Percentiles rank a stretch among this genome's conserved stretches.
phyloP scores from a whole-genome alignment of 1,139 yeast genomes.

The Casaregolazyma suthepensis region DNA sequence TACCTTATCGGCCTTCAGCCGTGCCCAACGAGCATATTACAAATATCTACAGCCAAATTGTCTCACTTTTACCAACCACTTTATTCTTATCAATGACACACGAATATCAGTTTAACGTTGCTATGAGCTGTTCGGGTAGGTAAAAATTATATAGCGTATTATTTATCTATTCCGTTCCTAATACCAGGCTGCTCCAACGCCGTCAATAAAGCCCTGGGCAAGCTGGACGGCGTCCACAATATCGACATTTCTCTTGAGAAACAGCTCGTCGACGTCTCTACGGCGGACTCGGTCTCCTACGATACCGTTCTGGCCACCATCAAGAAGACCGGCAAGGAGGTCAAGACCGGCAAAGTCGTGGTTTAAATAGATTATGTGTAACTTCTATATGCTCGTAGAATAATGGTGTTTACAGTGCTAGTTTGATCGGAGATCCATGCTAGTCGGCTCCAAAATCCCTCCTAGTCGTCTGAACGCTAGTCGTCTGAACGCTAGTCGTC shows the following conservation, averaged over 20 bases:
- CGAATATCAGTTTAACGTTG: slow-evolving; percentile 69
- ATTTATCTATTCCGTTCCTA: not conserved
- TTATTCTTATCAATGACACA: slow-evolving; percentile 42
- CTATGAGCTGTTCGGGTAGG: slow-evolving; percentile 69
- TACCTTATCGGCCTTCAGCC: not conserved
- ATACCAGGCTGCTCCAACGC: slow-evolving; percentile 74
- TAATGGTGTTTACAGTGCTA: not conserved
- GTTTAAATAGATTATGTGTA: slow-evolving; percentile 17
- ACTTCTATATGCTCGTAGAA: not conserved
- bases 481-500: too few species aligned
- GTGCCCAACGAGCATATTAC: not conserved
- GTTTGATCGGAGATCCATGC: too few species aligned
- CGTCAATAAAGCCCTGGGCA: slow-evolving; percentile 67
- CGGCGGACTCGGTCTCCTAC: slow-evolving; percentile 51
- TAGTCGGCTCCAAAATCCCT: too few species aligned
- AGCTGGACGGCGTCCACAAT: slow-evolving; percentile 66
- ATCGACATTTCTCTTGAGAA: slow-evolving; percentile 70
- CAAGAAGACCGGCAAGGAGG: slow-evolving; percentile 85
- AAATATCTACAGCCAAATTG: not conserved
- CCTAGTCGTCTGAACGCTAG: too few species aligned
- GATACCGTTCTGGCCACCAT: slow-evolving; percentile 76
- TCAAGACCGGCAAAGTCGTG: slow-evolving; percentile 51
- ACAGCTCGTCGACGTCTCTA: slow-evolving; percentile 75
- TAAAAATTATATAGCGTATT: slow-evolving; percentile 6
- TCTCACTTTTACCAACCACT: not conserved